Conservation (phyloP, 192 early-diverging fungal species). For the Powellomyces hirtus region DNA sequence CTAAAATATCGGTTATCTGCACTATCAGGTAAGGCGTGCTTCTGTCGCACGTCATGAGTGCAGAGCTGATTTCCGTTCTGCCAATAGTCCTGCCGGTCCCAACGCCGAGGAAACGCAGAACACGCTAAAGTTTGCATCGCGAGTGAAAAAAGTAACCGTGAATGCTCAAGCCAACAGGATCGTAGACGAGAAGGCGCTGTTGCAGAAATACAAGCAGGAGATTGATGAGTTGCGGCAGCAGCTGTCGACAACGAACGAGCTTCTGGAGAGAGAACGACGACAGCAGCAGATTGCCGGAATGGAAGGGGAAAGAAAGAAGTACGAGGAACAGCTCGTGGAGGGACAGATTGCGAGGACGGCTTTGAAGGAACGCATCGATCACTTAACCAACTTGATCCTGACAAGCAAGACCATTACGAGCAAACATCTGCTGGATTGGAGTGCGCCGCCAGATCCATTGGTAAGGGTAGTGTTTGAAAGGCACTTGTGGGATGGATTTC, state of each 20-base stretch:
- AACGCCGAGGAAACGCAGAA: slow-evolving; percentile 85
- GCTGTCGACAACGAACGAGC: slow-evolving; percentile 57
- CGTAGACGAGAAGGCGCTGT: slow-evolving; percentile 76
- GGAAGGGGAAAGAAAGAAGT: slow-evolving; percentile 35
- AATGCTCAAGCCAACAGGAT: slow-evolving; percentile 80
- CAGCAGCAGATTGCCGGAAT: slow-evolving; percentile 14
- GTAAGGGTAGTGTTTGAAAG: not conserved
- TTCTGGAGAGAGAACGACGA: slow-evolving; percentile 46
- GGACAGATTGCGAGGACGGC: slow-evolving; percentile 58
- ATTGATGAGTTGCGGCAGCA: slow-evolving; percentile 72
- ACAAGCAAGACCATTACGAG: slow-evolving; percentile 62
- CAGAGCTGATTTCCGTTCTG: slow-evolving; percentile 19
- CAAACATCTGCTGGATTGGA: slow-evolving; percentile 52
- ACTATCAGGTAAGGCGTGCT: slow-evolving; percentile 63
- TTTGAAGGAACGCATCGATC: slow-evolving; percentile 81
- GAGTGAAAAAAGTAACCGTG: slow-evolving; percentile 85
- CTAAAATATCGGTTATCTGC: slow-evolving; percentile 86
- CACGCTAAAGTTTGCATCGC: slow-evolving; percentile 92
- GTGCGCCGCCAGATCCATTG: slow-evolving; percentile 29
- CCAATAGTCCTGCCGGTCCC: slow-evolving; percentile 56
- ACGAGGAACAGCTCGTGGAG: slow-evolving; percentile 47
- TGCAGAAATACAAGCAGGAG: slow-evolving; percentile 80
- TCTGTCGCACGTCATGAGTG: not conserved
- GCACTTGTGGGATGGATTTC: not conserved
- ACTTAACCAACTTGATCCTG: slow-evolving; percentile 80